phyloP scores from a whole-genome alignment of 2,329 filamentous ascomycete species.

The Curvularia sp. region DNA sequence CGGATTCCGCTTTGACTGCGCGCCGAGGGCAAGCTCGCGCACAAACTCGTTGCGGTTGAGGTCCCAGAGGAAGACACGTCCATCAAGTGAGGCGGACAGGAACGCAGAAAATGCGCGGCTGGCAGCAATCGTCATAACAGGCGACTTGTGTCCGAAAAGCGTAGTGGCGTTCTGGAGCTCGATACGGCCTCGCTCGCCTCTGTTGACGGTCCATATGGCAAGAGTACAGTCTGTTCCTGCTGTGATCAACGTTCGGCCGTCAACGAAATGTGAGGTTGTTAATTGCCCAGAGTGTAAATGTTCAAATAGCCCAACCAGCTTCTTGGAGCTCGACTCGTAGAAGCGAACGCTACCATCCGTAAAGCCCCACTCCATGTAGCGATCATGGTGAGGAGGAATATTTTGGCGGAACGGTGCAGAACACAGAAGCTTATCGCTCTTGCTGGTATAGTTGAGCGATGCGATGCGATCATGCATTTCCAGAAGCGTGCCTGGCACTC shows the following conservation, averaged over 20 bases:
- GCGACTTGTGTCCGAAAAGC: slow-evolving; percentile 87
- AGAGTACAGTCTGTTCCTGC: slow-evolving; percentile 92
- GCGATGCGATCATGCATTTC: slow-evolving; percentile 79
- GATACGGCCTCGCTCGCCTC: slow-evolving; percentile 66
- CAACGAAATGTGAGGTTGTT: slow-evolving; percentile 81
- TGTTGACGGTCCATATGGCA: slow-evolving; percentile 78
- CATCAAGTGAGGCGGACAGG: slow-evolving; percentile 81
- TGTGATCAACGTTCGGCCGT: slow-evolving; percentile 89
- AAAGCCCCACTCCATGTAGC: slow-evolving; percentile 95
- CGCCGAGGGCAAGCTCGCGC: slow-evolving; percentile 66
- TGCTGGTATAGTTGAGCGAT: slow-evolving; percentile 77
- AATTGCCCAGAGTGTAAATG: slow-evolving; percentile 92
- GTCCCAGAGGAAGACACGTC: slow-evolving; percentile 89
- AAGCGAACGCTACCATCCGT: slow-evolving; percentile 92
- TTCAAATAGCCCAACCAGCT: slow-evolving; percentile 86
- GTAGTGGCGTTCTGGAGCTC: slow-evolving; percentile 81
- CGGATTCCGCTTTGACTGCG: slow-evolving; percentile 30
- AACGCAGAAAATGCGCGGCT: slow-evolving; percentile 89
- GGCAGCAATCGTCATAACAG: slow-evolving; percentile 81
- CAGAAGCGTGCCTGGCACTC: slow-evolving; percentile 79
- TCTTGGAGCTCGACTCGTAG: slow-evolving; percentile 82
- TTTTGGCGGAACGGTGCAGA: slow-evolving; percentile 85
- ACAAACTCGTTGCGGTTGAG: slow-evolving; percentile 89
- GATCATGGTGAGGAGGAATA: slow-evolving; percentile 84
- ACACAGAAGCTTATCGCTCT: slow-evolving; percentile 82